Percentiles rank a stretch among this genome's conserved stretches.
phyloP scores from a whole-genome alignment of 768 basidiomycete species.

The Xerocomellus amylosporus region DNA sequence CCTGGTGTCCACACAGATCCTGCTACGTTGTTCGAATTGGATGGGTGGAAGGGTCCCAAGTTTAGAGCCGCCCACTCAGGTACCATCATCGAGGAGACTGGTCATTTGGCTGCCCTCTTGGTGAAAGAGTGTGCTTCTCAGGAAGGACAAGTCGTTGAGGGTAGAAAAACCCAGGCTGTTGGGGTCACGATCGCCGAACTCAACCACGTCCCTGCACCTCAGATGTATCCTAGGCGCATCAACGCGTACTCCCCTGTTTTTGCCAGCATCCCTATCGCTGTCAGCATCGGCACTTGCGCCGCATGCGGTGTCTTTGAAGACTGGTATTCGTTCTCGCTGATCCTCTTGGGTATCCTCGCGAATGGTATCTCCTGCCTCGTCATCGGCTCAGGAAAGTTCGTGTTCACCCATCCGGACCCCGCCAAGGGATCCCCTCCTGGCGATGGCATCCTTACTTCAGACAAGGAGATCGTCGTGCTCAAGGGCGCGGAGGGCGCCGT shows the following conservation, averaged over 20 bases:
- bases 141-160: constrained; percentile 16
- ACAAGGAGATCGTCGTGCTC: constrained; percentile 28
- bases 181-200: constrained; percentile 31
- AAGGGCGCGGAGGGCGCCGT: constrained; percentile 31
- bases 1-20: constrained; percentile 35
- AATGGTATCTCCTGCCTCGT: constrained; percentile 32
- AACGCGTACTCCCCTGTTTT: constrained; percentile 21
- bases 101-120: constrained; percentile 32
- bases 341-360: constrained; percentile 33
- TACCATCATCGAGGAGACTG: constrained; percentile 28
- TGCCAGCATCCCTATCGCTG: constrained; percentile 31
- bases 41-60: constrained; percentile 31
- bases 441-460: constrained; percentile 29
- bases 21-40: constrained; percentile 31
- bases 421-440: constrained; percentile 27
- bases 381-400: constrained; percentile 33
- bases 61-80: constrained; percentile 35
- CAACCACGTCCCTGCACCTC: constrained; percentile 16
- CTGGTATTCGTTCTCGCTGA: constrained; percentile 35
- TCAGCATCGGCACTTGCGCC: constrained; percentile 29
- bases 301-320: constrained; percentile 30
- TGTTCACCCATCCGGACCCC: constrained; percentile 26
- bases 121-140: constrained; percentile 17
- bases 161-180: constrained; percentile 23
- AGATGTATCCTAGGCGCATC: constrained; percentile 20